Evolutionary conservation across 257 asterid species (phyloP), one percentile per base, ranked within the genome.

Genomic region (Mitragyna speciosa): DNA sequence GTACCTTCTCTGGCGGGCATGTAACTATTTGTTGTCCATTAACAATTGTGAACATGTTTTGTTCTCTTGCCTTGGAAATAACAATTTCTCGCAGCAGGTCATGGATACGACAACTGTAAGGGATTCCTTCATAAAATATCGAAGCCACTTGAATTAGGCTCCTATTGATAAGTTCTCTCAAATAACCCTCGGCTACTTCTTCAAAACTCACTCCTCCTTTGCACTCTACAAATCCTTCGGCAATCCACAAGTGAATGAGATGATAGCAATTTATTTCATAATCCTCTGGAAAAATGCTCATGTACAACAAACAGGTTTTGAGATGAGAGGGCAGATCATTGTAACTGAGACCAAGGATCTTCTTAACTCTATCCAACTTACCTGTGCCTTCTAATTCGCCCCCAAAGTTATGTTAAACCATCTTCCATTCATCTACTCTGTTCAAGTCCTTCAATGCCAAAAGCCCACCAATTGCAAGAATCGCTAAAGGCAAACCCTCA

Each of bases 391-490:
- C 76, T 71, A 80, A 47, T 68, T 80, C 80, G n/a, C 51, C 79
- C 0, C 71, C 75, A 20, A 78, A 61, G 78, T 22, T 76, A 15
- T 16, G 51, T 26, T 51, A 12, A 39, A 76, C 51, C 33, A 76
- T 5, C 73, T 80, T 45, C 82, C 84, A 80, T 45, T 75, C 80
- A 20, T 80, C 65, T n/a, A 16, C 45, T 45, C 76, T 80, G 15
- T 33, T 69, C 43, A 36, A 12, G n/a, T 26, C 48, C 66, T 80
- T 83, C 3, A 76, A 33, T 70, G 84, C 76, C 39, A 83, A 41
- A 19, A 78, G 66, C 19, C 86, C 84, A 16, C 81, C 75, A 72
- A 76, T 77, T 31, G 67, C 77, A 33, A 80, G 73, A 59, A 83
- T 76, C 0, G 70, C 86, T 45, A 83, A 47, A 4, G 84, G 84